Evolutionary conservation across 345 rosid genomes (phyloP), one percentile per base, ranked within the genome.

Genomic region (Pseudoturritis turrita): DNA sequence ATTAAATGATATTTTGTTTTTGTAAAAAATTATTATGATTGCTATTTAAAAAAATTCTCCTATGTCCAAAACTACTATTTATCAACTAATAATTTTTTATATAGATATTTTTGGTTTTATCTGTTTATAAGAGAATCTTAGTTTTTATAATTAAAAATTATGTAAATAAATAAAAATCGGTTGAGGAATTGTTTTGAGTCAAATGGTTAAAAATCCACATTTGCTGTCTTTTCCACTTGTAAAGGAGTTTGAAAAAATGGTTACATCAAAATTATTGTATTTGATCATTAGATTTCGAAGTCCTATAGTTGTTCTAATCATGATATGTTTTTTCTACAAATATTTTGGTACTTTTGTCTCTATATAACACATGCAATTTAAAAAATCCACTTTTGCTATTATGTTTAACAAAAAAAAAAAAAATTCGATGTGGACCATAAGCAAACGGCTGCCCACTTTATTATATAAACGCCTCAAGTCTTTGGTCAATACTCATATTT

Each of bases 351-450:
- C 17, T 49, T 40, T 68, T 54, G 52, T 61, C 61, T 60, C 31
- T 7, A 44, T 8, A 40, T 17, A 12, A 58, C 14, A 26, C n/a
- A 4, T 39, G 13, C 2, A 36, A 4, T 5, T 65, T 39, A 1
- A 1, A 43, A 15, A 6, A 5, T n/a, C n/a, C 19, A 8, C 37
- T 33, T 33, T 33, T 33, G 37, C 37, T 33, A 33, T 33, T 33
- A 9, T 33, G 9, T 9, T 33, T 33, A 2, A 7, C 0, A 2
- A 8, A 7, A 33, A 33, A 33, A 11, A 8, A 12, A 35, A 67
- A 9, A 14, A 10, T 47, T 60, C 12, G 44, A 41, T 43, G 74
- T 68, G 74, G 70, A 51, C 77, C 69, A 15, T 68, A 33, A 22
- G 74, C 49, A 60, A 33, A 52, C 62, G 45, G 60, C 15, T 66